Base-by-base conservation (phyloP, 371 early-diverging fungal species). In the Mortierella sp. region DNA sequence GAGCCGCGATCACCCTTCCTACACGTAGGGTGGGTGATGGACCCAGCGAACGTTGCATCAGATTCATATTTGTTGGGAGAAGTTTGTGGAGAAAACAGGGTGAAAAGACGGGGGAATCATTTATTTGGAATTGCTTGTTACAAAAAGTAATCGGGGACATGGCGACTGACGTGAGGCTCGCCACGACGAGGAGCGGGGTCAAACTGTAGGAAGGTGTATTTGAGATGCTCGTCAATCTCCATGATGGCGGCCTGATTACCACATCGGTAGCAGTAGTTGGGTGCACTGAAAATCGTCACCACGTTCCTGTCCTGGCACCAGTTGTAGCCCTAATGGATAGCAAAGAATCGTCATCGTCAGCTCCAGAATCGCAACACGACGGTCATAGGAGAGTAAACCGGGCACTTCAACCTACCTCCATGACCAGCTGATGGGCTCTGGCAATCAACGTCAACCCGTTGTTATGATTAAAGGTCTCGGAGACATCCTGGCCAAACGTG, bases 221-320 rank as follows among this genome's bases (percentile, higher is more conserved):
- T 94, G 87, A 96, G 82, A 78, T 95, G 88, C 82, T 98, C 96
- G 79, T 96, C 96, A 79, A 99, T 92, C 72, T 94, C 90, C 96
- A 99, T 94, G 66, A 99, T 96, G 19, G 97, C 94, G 49, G 99
- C 99, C 56, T 98, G 94, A 90, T 94, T 70, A 89, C 95, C 79
- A 80, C 99, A 99, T 56, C 99, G 91, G 84, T 99, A 99, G 83
- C 99, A 99, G 83, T 99, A 99, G 83, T 97, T 99, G 27, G 99
- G 99, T 31, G 99, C 99, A 83, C 94, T 94, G 80, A 99, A 99
- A 58, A 99, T 97, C 27, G 99, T 99, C 5, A 99, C 99, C 10
- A 98, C 97, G 67, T 96, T 95, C 78, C 95, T 90, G 58, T 99
- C 98, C 80, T 98, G 98, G 79, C 94, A 90, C 97, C 97, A 99